These are phyloP conservation scores for Trichophyton benhamiae DNA, from an alignment of 2,329 filamentous ascomycete species.

Conservation along the genomic window DNA sequence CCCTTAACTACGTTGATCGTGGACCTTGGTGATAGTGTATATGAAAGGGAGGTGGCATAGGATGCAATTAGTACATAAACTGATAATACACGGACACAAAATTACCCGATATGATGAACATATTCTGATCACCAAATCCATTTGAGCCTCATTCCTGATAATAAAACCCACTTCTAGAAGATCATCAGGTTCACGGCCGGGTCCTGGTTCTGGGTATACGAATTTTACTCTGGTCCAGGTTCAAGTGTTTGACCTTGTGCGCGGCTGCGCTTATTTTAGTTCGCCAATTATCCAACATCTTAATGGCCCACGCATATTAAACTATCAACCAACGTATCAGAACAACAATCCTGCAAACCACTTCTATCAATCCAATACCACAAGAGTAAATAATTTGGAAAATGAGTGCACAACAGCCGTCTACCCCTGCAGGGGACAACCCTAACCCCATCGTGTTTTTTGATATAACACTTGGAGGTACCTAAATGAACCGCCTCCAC, in stretches of 20 bases:
- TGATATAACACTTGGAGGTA: constrained; percentile 37
- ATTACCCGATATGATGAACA: too few relatives aligned
- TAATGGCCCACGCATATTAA: not conserved
- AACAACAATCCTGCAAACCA: not conserved
- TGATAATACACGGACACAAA: too few relatives aligned
- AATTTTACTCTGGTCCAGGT: too few relatives aligned
- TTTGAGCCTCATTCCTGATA: too few relatives aligned
- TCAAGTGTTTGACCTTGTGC: not conserved
- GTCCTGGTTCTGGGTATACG: too few relatives aligned
- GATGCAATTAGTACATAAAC: too few relatives aligned
- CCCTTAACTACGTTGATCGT: not conserved
- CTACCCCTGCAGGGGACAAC: not conserved
- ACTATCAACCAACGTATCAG: too few relatives aligned
- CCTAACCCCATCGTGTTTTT: constrained; percentile 37
- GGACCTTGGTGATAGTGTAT: too few relatives aligned
- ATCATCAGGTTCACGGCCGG: too few relatives aligned
- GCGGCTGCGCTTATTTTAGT: not conserved
- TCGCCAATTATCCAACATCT: not conserved
- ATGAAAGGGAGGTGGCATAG: too few relatives aligned
- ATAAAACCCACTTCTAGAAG: too few relatives aligned
- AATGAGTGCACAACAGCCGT: not conserved
- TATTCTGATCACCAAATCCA: too few relatives aligned
- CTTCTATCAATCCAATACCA: not conserved
- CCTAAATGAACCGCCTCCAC: not conserved
- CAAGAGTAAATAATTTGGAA: not conserved